Evolutionary conservation across 192 early-diverging fungal species (phyloP).

Genomic region (Backusella circina): DNA sequence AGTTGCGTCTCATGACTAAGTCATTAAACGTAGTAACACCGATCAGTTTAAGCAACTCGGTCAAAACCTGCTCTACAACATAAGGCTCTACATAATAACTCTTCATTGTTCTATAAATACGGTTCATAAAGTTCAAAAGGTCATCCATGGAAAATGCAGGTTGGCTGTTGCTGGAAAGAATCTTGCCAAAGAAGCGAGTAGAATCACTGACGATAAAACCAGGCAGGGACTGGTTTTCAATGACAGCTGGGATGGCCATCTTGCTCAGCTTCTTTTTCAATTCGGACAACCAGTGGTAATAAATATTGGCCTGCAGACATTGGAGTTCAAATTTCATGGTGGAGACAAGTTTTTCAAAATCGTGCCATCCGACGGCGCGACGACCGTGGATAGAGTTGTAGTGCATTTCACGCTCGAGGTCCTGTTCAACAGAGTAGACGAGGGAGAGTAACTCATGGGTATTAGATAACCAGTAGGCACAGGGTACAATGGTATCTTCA

Average conservation of each 20-base stretch:
- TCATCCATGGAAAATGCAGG: slow-evolving; percentile 93
- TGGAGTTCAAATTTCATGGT: slow-evolving; percentile 91
- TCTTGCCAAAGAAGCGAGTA: slow-evolving; percentile 84
- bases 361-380: slow-evolving; percentile 53
- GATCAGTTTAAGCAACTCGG: slow-evolving; percentile 91
- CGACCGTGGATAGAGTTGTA: slow-evolving; percentile 55
- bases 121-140: slow-evolving; percentile 89
- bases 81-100: slow-evolving; percentile 96
- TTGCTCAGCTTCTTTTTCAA: slow-evolving; percentile 91
- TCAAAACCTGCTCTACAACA: slow-evolving; percentile 90
- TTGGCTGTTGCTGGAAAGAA: slow-evolving; percentile 70
- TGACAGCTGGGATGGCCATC: slow-evolving; percentile 94
- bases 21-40: slow-evolving; percentile 97
- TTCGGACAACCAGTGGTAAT: slow-evolving; percentile 96
- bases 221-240: slow-evolving; percentile 94
- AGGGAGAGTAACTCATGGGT: slow-evolving; percentile 92
- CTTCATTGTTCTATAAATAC: slow-evolving; percentile 92
- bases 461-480: slow-evolving; percentile 97
- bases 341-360: slow-evolving; percentile 78
- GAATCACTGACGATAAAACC: slow-evolving; percentile 93
- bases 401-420: slow-evolving; percentile 61
- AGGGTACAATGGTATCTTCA: slow-evolving; percentile 74
- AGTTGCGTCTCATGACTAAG: slow-evolving; percentile 96
- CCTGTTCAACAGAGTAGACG: slow-evolving; percentile 70
- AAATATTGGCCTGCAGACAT: slow-evolving; percentile 89